Conservation (phyloP, 495 filamentous ascomycete genomes). For the Tuber microsphaerosporum region DNA sequence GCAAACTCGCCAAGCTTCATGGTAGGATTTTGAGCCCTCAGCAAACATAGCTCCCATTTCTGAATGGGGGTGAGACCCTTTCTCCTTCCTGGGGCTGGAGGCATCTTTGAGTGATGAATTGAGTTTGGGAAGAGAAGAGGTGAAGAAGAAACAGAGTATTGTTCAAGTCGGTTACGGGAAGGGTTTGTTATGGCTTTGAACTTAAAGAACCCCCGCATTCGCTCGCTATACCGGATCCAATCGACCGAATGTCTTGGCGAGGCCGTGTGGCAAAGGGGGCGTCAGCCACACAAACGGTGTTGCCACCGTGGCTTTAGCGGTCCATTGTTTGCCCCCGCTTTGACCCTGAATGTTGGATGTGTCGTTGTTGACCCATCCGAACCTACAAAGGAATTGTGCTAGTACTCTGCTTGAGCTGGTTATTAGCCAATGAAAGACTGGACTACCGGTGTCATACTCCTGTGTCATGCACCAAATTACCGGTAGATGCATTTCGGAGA, state of each 20-base stretch:
- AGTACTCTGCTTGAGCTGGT: not conserved
- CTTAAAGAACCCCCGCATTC: not conserved
- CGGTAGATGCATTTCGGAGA: not conserved
- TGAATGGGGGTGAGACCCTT: slow-evolving; percentile 33
- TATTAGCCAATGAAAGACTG: not conserved
- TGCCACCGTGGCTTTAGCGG: not conserved
- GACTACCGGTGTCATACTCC: not conserved
- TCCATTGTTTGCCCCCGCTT: not conserved
- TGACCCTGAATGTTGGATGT: too few relatives aligned
- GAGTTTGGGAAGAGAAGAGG: not conserved
- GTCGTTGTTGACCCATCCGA: not conserved
- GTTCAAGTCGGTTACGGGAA: slow-evolving; percentile 1
- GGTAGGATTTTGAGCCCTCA: slow-evolving; percentile 27
- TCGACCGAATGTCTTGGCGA: not conserved
- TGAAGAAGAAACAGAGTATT: slow-evolving; percentile 1
- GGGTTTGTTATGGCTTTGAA: slow-evolving; percentile 5
- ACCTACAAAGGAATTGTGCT: not conserved
- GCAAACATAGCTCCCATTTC: slow-evolving; percentile 34
- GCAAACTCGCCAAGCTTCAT: slow-evolving; percentile 36
- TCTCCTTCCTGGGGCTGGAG: slow-evolving; percentile 21
- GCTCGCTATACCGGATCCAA: slow-evolving; percentile 4
- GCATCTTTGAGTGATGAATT: slow-evolving; percentile 5
- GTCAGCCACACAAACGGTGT: not conserved
- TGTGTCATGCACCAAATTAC: not conserved
- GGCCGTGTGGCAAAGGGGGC: not conserved